A percentile compares a stretch with the other conserved stretches of the same genome.
Conservation (phyloP, 106 monocot genomes). For the Allium cepa region DNA sequence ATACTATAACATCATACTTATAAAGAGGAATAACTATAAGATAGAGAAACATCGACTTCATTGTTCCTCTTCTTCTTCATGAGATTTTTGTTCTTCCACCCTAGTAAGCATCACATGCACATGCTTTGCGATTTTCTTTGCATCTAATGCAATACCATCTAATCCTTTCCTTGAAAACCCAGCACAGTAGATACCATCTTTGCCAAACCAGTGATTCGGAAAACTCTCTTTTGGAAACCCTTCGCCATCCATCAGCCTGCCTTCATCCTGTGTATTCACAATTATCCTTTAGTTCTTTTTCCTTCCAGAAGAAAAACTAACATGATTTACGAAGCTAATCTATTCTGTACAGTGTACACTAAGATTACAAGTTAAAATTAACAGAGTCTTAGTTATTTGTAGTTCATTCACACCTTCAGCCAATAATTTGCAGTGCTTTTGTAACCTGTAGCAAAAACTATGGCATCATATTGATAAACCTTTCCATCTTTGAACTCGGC, state of each 20-base stretch:
- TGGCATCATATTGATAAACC: conserved; percentile 32
- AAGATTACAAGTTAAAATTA: too few relatives aligned
- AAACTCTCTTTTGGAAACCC: conserved; percentile 42
- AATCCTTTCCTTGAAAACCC: conserved; percentile 49
- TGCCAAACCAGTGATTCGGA: conserved; percentile 79
- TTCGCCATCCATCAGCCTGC: conserved; percentile 26
- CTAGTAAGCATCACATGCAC: conserved; percentile 16
- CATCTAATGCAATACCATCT: conserved; percentile 52
- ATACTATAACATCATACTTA: too few relatives aligned
- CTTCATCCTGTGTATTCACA: conserved; percentile 23
- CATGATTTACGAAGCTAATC: neutral
- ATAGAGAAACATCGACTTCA: too few relatives aligned
- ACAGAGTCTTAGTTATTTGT: too few relatives aligned
- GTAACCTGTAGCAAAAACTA: conserved; percentile 71
- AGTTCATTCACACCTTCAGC: conserved; percentile 21
- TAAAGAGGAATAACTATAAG: too few relatives aligned
- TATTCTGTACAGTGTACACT: neutral
- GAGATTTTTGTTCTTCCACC: neutral
- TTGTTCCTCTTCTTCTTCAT: too few relatives aligned
- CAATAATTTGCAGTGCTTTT: conserved; percentile 45
- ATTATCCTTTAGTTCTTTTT: neutral
- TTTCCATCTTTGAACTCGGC: conserved; percentile 38
- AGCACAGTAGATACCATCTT: conserved; percentile 56
- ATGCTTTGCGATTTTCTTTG: conserved; percentile 47
- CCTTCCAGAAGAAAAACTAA: too few relatives aligned